Base-by-base conservation (phyloP, 2,329 filamentous ascomycete genomes). In the Ophiostoma sp. region DNA sequence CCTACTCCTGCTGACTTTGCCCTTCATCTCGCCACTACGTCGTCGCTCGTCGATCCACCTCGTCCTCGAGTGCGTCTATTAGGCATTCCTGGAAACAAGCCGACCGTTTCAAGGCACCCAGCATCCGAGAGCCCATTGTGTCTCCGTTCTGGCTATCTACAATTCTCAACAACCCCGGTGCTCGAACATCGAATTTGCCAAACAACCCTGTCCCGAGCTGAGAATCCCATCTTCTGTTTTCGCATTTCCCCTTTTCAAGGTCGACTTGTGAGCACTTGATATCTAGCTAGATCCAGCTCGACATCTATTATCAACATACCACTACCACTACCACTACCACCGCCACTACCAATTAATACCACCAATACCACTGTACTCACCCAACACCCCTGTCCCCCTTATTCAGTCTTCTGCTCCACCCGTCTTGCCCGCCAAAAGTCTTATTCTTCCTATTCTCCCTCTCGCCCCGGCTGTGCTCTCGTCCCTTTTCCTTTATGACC, bases 91-190 rank as follows among this genome's bases (percentile, higher is more conserved):
- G 69, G 73, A 75, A 77, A 74, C 76, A 74, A 72, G 73, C 73
- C 73, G 74, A 75, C 75, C 74, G 79, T 80, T 80, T 80, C 79
- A 81, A 78, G 77, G 73, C 76, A 76, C 73, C 76, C 77, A 76
- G 78, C 79, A 79, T 80, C 79, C 78, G 77, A 77, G 77, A 10
- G 68, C 65, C 4, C 60, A 31, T 15, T 31, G n/a, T 60, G 27
- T 33, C 27, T 33, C 20, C 48, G 20, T 52, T 20, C 20, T 52
- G 48, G 39, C 39, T 41, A 41, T 41, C 39, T 41, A 10, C 39
- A 41, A 41, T 15, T 41, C 39, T 41, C 20, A 4, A 57, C 23
- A 57, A 52, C 36, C n/a, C 48, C 48, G 48, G 48, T 67, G 35
- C 15, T 66, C 35, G 27, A 70, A 48, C 67, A 52, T 70, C 65